A percentile compares a stretch with the other conserved stretches of the same genome.
These are phyloP conservation scores for Arachis hypogaea DNA, from an alignment of 306 rosid species.

Conservation along the genomic window DNA sequence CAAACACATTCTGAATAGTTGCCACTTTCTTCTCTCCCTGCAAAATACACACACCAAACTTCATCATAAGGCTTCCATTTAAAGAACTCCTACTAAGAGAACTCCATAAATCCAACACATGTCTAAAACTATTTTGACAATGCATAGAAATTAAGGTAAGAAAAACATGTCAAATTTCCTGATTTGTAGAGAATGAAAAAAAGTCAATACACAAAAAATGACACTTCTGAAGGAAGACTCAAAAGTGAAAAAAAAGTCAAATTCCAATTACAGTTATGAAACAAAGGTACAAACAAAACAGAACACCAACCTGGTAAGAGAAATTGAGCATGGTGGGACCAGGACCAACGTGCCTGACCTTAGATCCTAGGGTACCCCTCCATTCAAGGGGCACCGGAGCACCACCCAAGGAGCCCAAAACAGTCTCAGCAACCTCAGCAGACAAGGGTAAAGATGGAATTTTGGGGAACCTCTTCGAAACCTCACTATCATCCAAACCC, in stretches of 20 bases:
- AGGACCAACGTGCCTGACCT: slow-evolving; percentile 64
- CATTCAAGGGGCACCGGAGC: slow-evolving; percentile 58
- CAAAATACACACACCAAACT: slow-evolving; percentile 24
- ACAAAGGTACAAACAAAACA: background rate
- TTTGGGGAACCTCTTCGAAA: slow-evolving; percentile 76
- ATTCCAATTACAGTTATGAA: background rate
- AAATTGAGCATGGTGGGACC: slow-evolving; percentile 82
- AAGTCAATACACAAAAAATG: no score
- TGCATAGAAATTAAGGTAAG: no score
- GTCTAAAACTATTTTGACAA: background rate
- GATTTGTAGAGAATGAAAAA: no score
- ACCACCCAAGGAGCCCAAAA: slow-evolving; percentile 61
- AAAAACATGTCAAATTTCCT: no score
- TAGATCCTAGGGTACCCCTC: slow-evolving; percentile 44
- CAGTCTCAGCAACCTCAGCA: slow-evolving; percentile 54
- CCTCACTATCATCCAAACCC: slow-evolving; percentile 61
- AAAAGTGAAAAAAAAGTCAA: background rate
- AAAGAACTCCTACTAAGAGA: no score
- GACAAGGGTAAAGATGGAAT: slow-evolving; percentile 93
- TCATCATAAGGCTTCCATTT: background rate
- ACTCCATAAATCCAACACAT: background rate
- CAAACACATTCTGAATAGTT: slow-evolving; percentile 76
- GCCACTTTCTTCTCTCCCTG: slow-evolving; percentile 85
- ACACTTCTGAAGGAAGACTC: background rate
- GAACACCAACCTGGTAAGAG: slow-evolving; percentile 71